Evolutionary conservation across 805 yeast species (phyloP), one percentile per base, ranked within the genome.

Genomic region (Kregervanrija pseudodelftensis): DNA sequence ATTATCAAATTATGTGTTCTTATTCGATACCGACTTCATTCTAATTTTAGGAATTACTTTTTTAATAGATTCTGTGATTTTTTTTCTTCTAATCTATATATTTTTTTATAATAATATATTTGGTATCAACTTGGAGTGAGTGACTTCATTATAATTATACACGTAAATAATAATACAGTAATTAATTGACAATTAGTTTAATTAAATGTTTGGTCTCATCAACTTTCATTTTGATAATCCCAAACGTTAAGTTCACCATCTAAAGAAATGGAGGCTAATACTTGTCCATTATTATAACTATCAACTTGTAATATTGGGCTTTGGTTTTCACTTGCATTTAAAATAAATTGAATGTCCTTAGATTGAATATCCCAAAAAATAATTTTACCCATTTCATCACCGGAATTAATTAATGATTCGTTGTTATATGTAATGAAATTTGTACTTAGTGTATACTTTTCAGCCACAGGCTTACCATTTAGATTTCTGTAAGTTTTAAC

Each of bases 311-410:
- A 57, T 5, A 76, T 68, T 2, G 60, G 61, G 9, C 44, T 36
- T 5, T 36, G 32, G 34, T 30, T 35, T 48, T 44, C 42, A 33
- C 57, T 47, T 13, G 56, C 59, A 5, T 46, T 33, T 17, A 62
- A 39, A 11, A 22, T 38, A 16, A 51, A 60, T 4, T 70, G 66
- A 3, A 82, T 60, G 12, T 72, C 64, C 53, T 79, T 81, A 4
- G 77, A 57, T 48, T 83, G 88, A 5, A 85, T 66, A 54, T 82
- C 80, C 91, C 90, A 85, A 11, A 84, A 60, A 11, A 77, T 55
- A 0, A 82, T 57, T 1, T 74, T 69, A 1, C 77, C 76, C 11
- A 52, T 47, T 39, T 82, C 87, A 36, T 82, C 72, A 0, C 90
- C 90, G 0, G 87, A 79, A 3, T 69, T 77, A 3, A 81, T 68